A percentile compares a stretch with the other conserved stretches of the same genome.
Evolutionary conservation across 352 stramenopile genomes (phyloP).

Genomic region (Globisporangium cederbergense): DNA sequence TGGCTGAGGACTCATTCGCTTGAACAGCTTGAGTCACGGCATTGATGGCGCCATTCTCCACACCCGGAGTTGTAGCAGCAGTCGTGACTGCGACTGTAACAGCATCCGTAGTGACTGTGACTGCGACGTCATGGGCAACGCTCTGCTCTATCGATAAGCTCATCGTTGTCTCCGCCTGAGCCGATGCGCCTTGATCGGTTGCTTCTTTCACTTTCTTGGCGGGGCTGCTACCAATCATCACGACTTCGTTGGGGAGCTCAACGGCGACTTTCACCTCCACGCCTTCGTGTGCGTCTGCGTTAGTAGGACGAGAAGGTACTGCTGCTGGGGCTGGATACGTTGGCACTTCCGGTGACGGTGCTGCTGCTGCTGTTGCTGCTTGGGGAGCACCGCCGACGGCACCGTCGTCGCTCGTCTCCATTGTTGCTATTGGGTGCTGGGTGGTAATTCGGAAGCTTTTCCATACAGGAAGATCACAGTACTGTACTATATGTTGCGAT

Average conservation of each 20-base stretch:
- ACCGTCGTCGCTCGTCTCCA: neutral
- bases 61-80: too few relatives aligned
- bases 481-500: too few relatives aligned
- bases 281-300: neutral
- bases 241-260: neutral
- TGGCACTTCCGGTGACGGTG: too few relatives aligned
- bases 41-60: too few relatives aligned
- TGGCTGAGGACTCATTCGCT: too few relatives aligned
- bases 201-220: neutral
- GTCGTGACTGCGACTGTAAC: neutral
- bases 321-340: neutral
- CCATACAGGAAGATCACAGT: too few relatives aligned
- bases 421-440: neutral
- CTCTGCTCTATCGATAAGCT: neutral
- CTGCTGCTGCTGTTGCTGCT: neutral
- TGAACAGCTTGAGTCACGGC: too few relatives aligned
- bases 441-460: neutral
- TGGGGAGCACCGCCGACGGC: neutral
- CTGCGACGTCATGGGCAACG: neutral
- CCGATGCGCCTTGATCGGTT: neutral
- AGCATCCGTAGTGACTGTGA: neutral
- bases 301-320: neutral
- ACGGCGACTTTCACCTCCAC: neutral
- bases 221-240: neutral
- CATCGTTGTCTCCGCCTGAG: neutral